Evolutionary conservation across 192 early-diverging fungal genomes (phyloP).

Genomic region (Tieghemiomyces parasiticus): DNA sequence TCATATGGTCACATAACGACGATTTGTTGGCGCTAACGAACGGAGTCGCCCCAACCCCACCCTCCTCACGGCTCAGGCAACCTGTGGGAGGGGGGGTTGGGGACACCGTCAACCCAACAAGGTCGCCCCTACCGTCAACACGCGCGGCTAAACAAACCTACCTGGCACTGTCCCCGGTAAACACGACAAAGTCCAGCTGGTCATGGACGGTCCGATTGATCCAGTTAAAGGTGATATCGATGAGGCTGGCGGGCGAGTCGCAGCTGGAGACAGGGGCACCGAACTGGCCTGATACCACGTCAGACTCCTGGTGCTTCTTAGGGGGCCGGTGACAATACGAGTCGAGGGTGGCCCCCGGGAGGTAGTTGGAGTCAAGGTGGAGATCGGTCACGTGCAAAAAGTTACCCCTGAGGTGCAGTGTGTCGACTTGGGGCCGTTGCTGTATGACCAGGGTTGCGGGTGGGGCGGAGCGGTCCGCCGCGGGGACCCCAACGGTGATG

Average conservation of each 20-base stretch:
- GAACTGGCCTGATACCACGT: conserved; percentile 26
- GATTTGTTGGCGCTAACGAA: too few species aligned
- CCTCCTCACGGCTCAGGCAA: too few species aligned
- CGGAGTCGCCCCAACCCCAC: too few species aligned
- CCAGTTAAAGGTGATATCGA: conserved; percentile 38
- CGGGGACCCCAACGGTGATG: background rate
- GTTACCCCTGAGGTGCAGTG: conserved; percentile 20
- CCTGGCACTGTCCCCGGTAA: conserved; percentile 56
- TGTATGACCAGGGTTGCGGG: too few species aligned
- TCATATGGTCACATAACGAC: too few species aligned
- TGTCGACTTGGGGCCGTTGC: background rate
- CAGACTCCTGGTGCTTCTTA: conserved; percentile 16
- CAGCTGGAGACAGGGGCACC: conserved; percentile 40
- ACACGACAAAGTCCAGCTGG: conserved; percentile 50
- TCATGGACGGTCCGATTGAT: conserved; percentile 23
- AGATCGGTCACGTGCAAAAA: conserved; percentile 62
- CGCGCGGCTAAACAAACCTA: conserved; percentile 14
- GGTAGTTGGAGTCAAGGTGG: conserved; percentile 46
- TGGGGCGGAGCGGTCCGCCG: too few species aligned
- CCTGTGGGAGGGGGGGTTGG: too few species aligned
- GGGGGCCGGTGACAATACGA: conserved; percentile 37
- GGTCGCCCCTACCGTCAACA: too few species aligned
- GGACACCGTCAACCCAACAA: too few species aligned
- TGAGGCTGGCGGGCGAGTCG: conserved; percentile 38
- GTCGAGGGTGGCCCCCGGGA: conserved; percentile 28